phyloP scores from a whole-genome alignment of 352 stramenopile genomes.

The Phytophthora quininea region DNA sequence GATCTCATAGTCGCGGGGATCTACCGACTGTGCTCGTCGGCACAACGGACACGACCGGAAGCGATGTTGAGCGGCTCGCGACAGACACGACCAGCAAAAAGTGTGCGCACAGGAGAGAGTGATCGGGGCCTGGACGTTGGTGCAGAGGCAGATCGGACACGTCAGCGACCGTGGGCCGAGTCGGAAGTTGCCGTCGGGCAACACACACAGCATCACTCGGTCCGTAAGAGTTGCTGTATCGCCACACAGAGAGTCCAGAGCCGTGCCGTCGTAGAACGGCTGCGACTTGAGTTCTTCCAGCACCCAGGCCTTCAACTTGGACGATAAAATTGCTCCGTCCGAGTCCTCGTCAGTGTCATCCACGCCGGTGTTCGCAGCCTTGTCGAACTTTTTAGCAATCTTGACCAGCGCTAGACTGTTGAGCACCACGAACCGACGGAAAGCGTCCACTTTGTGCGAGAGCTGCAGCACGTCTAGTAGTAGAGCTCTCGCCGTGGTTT shows the following conservation, averaged over 20 bases:
- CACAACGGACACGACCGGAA: constrained; percentile 80
- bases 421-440: constrained; percentile 79
- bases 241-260: constrained; percentile 60
- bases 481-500: constrained; percentile 54
- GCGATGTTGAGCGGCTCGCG: constrained; percentile 69
- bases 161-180: constrained; percentile 49
- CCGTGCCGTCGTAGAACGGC: constrained; percentile 67
- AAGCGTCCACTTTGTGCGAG: constrained; percentile 68
- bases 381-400: constrained; percentile 87
- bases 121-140: constrained; percentile 71
- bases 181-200: constrained; percentile 71
- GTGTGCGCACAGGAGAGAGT: constrained; percentile 76
- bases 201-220: constrained; percentile 72
- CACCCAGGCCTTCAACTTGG: constrained; percentile 38
- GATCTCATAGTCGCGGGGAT: constrained; percentile 83
- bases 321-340: not conserved
- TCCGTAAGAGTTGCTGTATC: constrained; percentile 57
- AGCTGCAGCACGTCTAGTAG: constrained; percentile 67
- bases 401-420: constrained; percentile 84
- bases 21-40: constrained; percentile 72
- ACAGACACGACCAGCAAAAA: constrained; percentile 86
- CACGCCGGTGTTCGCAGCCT: constrained; percentile 30
- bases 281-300: constrained; percentile 65
- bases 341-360: constrained; percentile 11
- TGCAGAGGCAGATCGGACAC: constrained; percentile 75